Percentiles rank a stretch among this genome's conserved stretches.
phyloP scores from a whole-genome alignment of 805 yeast genomes.

The Metschnikowia chrysomelidarum region DNA sequence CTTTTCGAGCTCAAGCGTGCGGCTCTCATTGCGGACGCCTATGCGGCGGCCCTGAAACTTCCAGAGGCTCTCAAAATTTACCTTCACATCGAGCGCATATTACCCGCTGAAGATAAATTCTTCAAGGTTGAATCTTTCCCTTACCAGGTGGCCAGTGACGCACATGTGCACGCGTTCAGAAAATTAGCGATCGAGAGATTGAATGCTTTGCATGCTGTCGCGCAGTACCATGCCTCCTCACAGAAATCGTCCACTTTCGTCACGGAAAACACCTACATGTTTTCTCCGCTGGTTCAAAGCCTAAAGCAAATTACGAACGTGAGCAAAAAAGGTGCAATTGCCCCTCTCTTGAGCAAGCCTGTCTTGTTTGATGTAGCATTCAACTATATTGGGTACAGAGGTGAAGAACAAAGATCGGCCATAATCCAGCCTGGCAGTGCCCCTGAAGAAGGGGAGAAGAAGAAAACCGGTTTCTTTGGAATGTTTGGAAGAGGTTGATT shows the following conservation, averaged over 20 bases:
- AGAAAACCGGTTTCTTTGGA: conserved; percentile 67
- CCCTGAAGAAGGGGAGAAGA: conserved; percentile 40
- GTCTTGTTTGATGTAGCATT: conserved; percentile 88
- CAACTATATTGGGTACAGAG: conserved; percentile 65
- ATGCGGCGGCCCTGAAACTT: conserved; percentile 38
- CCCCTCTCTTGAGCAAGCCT: conserved; percentile 77
- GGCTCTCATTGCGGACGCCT: conserved; percentile 45
- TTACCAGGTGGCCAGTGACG: conserved; percentile 40
- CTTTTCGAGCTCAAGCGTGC: conserved; percentile 49
- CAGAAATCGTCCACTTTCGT: conserved; percentile 26
- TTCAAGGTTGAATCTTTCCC: conserved; percentile 41
- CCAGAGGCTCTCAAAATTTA: conserved; percentile 48
- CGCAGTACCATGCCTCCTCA: conserved; percentile 42
- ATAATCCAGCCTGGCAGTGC: conserved; percentile 17
- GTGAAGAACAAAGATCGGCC: conserved; percentile 17
- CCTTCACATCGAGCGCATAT: conserved; percentile 22
- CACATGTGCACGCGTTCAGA: conserved; percentile 26
- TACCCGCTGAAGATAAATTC: conserved; percentile 17
- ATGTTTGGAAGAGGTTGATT: conserved; percentile 53
- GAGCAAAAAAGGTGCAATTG: conserved; percentile 28
- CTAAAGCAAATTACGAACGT: conserved; percentile 25
- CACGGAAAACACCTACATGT: conserved; percentile 44
- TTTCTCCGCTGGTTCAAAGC: conserved; percentile 30
- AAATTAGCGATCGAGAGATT: conserved; percentile 17
- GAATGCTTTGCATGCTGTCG: conserved; percentile 40